Percentiles rank a stretch among this genome's conserved stretches.
phyloP scores from a whole-genome alignment of 495 filamentous ascomycete genomes.

The Penicillium tannophilum region DNA sequence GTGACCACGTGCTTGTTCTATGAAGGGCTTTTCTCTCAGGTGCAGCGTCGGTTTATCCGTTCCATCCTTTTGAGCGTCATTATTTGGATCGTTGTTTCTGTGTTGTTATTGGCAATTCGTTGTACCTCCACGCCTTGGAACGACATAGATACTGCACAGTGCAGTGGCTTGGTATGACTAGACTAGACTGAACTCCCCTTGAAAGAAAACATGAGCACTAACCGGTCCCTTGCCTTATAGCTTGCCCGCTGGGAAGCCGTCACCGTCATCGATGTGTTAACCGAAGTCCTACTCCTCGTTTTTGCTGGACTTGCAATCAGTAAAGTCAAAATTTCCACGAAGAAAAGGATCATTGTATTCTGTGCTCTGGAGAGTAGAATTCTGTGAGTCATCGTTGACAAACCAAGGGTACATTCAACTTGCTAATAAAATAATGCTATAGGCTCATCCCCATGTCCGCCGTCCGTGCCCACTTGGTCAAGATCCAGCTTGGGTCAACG shows the following conservation, averaged over 20 bases:
- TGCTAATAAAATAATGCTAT: neutral
- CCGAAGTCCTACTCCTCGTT: constrained; percentile 22
- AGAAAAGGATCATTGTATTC: constrained; percentile 22
- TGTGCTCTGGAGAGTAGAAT: constrained; percentile 27
- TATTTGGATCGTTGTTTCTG: constrained; percentile 18
- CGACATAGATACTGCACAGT: neutral
- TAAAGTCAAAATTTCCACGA: constrained; percentile 21
- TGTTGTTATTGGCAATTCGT: constrained; percentile 19
- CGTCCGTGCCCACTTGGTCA: constrained; percentile 25
- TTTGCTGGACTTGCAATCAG: constrained; percentile 23
- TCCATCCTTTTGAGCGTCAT: constrained; percentile 13
- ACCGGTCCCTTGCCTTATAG: constrained; percentile 6
- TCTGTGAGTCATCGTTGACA: constrained; percentile 16
- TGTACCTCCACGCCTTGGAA: constrained; percentile 14
- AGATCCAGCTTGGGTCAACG: constrained; percentile 20
- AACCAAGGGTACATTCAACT: neutral
- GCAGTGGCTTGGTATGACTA: neutral
- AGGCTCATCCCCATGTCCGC: constrained; percentile 32
- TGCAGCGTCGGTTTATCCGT: constrained; percentile 6
- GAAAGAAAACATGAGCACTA: neutral
- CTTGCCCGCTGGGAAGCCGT: constrained; percentile 30
- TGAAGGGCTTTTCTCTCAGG: constrained; percentile 15
- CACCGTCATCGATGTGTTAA: constrained; percentile 27
- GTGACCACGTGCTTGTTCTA: constrained; percentile 19
- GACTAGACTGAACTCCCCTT: too few relatives aligned